A percentile compares a stretch with the other conserved stretches of the same genome.
Conservation (phyloP, 1,284 basidiomycete species). For the Naganishia sp. region DNA sequence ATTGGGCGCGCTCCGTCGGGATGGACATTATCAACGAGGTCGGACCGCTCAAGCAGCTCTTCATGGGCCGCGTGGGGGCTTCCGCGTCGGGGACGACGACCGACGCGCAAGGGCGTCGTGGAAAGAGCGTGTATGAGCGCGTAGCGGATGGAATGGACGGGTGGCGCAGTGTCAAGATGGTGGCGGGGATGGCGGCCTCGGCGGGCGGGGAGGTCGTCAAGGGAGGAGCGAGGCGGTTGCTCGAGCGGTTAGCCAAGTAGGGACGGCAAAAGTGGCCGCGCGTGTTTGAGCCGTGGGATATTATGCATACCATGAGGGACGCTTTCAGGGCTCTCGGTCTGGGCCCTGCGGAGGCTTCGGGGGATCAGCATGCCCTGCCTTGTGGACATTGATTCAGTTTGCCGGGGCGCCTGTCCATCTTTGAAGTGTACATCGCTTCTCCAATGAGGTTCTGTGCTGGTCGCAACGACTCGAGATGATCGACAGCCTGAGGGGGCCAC, state of each 20-base stretch:
- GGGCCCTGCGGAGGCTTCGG: too few species aligned
- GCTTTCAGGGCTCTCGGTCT: too few species aligned
- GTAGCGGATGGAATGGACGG: constrained; percentile 44
- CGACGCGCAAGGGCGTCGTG: constrained; percentile 31
- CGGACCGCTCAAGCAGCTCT: constrained; percentile 71
- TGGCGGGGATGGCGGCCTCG: constrained; percentile 39
- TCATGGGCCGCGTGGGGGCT: constrained; percentile 78
- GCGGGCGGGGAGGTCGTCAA: constrained; percentile 42
- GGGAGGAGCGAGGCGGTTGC: constrained; percentile 36
- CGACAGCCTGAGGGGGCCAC: too few species aligned
- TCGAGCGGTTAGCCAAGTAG: constrained; percentile 29
- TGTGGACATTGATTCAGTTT: too few species aligned
- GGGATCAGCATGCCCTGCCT: too few species aligned
- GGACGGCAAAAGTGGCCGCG: too few species aligned
- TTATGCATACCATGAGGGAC: too few species aligned
- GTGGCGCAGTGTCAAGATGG: constrained; percentile 42
- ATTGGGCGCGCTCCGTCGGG: constrained; percentile 82
- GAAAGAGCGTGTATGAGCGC: constrained; percentile 36
- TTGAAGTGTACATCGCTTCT: too few species aligned
- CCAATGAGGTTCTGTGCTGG: too few species aligned
- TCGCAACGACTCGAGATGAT: too few species aligned
- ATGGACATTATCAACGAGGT: constrained; percentile 90
- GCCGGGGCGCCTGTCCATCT: too few species aligned
- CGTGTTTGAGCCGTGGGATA: too few species aligned
- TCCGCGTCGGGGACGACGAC: constrained; percentile 19